Evolutionary conservation across 2,329 filamentous ascomycete species (phyloP).

Genomic region (Ceratocystis ficicola): DNA sequence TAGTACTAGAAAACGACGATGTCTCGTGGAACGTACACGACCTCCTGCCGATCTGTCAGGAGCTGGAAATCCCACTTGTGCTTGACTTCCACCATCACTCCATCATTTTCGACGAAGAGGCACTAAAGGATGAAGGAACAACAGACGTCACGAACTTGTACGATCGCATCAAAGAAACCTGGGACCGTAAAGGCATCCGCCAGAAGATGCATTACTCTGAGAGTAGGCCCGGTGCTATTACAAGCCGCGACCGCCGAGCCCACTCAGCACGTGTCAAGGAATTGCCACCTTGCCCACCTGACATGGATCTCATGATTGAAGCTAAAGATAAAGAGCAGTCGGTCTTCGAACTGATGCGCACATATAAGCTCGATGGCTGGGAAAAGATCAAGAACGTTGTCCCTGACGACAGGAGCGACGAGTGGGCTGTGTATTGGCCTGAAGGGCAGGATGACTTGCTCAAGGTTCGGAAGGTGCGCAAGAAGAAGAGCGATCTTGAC

Average conservation of each 20-base stretch:
- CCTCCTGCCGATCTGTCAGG: slow-evolving; percentile 76
- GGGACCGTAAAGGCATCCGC: slow-evolving; percentile 69
- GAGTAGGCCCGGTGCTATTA: slow-evolving; percentile 44
- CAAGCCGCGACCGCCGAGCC: slow-evolving; percentile 59
- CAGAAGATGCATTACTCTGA: slow-evolving; percentile 98
- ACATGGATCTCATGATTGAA: slow-evolving; percentile 98
- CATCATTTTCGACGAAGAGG: slow-evolving; percentile 67
- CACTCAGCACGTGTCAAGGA: slow-evolving; percentile 69
- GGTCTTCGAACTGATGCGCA: slow-evolving; percentile 86
- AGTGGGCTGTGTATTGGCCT: slow-evolving; percentile 48
- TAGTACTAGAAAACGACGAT: slow-evolving; percentile 92
- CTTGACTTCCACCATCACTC: slow-evolving; percentile 95
- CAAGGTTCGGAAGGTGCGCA: slow-evolving; percentile 61
- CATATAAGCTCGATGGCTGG: slow-evolving; percentile 70
- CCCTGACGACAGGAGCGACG: slow-evolving; percentile 40
- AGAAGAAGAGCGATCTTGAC: slow-evolving; percentile 31
- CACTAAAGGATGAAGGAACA: slow-evolving; percentile 79
- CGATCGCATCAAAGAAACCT: slow-evolving; percentile 68
- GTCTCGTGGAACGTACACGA: slow-evolving; percentile 89
- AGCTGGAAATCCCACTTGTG: slow-evolving; percentile 84
- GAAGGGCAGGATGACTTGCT: slow-evolving; percentile 84
- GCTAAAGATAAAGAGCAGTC: slow-evolving; percentile 97
- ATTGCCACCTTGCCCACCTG: slow-evolving; percentile 66
- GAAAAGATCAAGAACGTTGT: slow-evolving; percentile 64
- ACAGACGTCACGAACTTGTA: slow-evolving; percentile 64